phyloP scores from a whole-genome alignment of 495 filamentous ascomycete genomes.

The Hypoxylon lenormandii region DNA sequence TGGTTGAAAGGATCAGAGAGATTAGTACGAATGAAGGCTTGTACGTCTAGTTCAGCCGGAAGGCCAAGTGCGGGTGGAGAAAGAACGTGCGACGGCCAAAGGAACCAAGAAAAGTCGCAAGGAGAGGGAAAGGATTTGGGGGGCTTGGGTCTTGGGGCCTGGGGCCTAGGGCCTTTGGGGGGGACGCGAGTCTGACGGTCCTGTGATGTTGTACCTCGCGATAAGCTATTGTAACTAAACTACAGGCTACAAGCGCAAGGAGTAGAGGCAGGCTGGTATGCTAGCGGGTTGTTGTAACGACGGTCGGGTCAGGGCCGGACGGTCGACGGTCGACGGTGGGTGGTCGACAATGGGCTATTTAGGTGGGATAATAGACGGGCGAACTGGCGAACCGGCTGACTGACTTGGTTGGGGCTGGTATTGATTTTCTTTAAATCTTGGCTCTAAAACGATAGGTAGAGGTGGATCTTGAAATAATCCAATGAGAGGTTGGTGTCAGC shows the following conservation, averaged over 20 bases:
- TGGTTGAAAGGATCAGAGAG: slow-evolving; percentile 8
- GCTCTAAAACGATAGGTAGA: slow-evolving; percentile 31
- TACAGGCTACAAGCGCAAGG: slow-evolving; percentile 18
- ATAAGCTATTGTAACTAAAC: slow-evolving; percentile 20
- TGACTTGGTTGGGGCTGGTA: slow-evolving; percentile 28
- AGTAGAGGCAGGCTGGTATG: no score
- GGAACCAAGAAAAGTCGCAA: slow-evolving; percentile 22
- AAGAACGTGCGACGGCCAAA: slow-evolving; percentile 37
- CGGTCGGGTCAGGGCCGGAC: slow-evolving; percentile 18
- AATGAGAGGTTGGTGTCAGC: slow-evolving; percentile 25
- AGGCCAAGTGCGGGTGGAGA: slow-evolving; percentile 42
- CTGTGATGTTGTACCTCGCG: slow-evolving; percentile 24
- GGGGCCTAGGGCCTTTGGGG: background rate
- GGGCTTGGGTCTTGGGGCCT: no score
- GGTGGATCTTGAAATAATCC: slow-evolving; percentile 24
- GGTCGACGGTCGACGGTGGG: slow-evolving; percentile 25
- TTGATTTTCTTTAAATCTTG: slow-evolving; percentile 11
- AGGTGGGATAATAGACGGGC: no score
- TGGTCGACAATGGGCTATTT: background rate
- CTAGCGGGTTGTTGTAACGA: slow-evolving; percentile 4
- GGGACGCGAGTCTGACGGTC: slow-evolving; percentile 10
- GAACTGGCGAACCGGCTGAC: background rate
- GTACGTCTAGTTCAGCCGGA: slow-evolving; percentile 30
- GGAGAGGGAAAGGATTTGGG: slow-evolving; percentile 22
- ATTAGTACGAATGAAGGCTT: slow-evolving; percentile 32